These are phyloP conservation scores for Vaccinium macrocarpon DNA, from an alignment of 148 eudicot genomes.

Conservation along the genomic window DNA sequence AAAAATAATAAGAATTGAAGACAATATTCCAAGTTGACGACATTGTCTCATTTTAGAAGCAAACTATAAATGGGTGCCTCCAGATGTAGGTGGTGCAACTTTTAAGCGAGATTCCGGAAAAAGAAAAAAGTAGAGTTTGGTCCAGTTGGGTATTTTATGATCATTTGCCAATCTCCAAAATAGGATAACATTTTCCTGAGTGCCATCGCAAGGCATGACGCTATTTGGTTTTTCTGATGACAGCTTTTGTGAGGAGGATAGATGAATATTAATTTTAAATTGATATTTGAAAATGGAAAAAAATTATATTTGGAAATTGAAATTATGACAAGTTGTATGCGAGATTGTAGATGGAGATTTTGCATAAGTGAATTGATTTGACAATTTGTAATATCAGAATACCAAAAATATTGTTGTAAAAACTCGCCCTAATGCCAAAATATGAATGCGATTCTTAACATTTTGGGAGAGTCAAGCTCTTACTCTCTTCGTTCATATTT, in stretches of 20 bases:
- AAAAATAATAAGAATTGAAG: not conserved
- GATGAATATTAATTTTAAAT: no score
- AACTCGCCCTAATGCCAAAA: no score
- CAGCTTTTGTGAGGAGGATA: no score
- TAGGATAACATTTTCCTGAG: not conserved
- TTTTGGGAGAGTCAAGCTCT: not conserved
- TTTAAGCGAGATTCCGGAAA: slow-evolving; percentile 9
- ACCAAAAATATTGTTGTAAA: no score
- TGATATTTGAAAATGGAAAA: no score
- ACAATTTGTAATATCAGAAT: no score
- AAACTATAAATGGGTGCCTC: not conserved
- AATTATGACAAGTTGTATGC: not conserved
- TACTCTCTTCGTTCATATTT: no score
- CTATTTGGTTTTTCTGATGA: no score
- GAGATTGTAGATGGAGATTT: not conserved
- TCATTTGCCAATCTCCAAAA: not conserved
- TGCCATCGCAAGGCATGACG: no score
- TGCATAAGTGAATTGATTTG: not conserved
- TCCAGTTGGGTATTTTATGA: not conserved
- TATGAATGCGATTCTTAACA: no score
- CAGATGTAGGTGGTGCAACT: not conserved
- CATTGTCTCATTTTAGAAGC: slow-evolving; percentile 1
- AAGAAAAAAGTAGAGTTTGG: not conserved
- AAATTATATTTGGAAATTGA: not conserved
- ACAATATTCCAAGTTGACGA: not conserved